Evolutionary conservation across 805 yeast species (phyloP).

Genomic region (Schwanniomyces polymorphus): DNA sequence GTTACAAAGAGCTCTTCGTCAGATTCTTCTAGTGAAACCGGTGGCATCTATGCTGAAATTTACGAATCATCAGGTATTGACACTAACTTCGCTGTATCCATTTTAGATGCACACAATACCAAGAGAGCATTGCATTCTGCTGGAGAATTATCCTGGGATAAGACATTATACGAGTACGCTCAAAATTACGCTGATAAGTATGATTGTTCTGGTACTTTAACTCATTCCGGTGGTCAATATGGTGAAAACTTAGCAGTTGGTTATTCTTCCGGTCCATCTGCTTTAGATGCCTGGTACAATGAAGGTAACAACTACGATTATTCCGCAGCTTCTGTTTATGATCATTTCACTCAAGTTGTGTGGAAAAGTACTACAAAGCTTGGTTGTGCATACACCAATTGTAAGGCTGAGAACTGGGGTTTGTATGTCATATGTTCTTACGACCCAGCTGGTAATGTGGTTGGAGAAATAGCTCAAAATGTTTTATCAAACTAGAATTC

Average conservation of each 20-base stretch:
- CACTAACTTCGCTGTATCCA: slow-evolving; percentile 39
- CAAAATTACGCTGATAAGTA: slow-evolving; percentile 44
- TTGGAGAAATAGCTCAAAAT: slow-evolving; percentile 37
- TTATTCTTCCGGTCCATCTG: slow-evolving; percentile 26
- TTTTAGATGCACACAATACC: slow-evolving; percentile 62
- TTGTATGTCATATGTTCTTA: slow-evolving; percentile 75
- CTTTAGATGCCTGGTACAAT: slow-evolving; percentile 40
- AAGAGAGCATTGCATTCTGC: slow-evolving; percentile 57
- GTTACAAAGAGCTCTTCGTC: slow-evolving; percentile 2
- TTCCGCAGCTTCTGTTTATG: slow-evolving; percentile 34
- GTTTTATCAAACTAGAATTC: slow-evolving; percentile 8
- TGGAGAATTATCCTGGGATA: slow-evolving; percentile 55
- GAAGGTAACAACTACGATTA: slow-evolving; percentile 33
- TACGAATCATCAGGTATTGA: slow-evolving; percentile 11
- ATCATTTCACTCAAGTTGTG: slow-evolving; percentile 78
- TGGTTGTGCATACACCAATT: slow-evolving; percentile 73
- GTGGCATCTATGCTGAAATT: slow-evolving; percentile 15
- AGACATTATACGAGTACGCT: slow-evolving; percentile 54
- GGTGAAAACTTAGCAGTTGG: slow-evolving; percentile 47
- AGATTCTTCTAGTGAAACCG: slow-evolving; percentile 6
- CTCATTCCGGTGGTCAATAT: slow-evolving; percentile 37
- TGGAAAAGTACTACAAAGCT: slow-evolving; percentile 64
- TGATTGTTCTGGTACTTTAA: slow-evolving; percentile 43
- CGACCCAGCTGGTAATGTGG: slow-evolving; percentile 68
- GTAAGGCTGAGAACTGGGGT: slow-evolving; percentile 47